These are phyloP conservation scores for Entonaema liquescens DNA, from an alignment of 495 filamentous ascomycete genomes.

Conservation along the genomic window DNA sequence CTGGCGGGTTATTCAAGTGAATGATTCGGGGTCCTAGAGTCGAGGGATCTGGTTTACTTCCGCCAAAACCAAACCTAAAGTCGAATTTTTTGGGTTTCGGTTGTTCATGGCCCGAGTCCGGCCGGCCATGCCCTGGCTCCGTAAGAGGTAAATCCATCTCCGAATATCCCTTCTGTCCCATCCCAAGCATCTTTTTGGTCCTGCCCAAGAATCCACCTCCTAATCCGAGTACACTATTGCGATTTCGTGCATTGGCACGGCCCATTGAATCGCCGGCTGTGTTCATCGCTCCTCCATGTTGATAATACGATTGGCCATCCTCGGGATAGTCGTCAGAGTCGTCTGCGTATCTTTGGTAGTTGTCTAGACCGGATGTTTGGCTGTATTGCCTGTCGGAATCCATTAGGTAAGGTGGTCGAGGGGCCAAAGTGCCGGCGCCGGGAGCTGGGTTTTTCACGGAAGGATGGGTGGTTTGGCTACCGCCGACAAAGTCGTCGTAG, in stretches of 20 bases:
- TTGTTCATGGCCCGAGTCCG: slow-evolving; percentile 44
- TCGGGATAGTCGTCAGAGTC: slow-evolving; percentile 79
- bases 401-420: slow-evolving; percentile 68
- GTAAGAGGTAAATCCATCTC: slow-evolving; percentile 98
- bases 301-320: slow-evolving; percentile 75
- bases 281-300: slow-evolving; percentile 65
- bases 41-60: slow-evolving; percentile 85
- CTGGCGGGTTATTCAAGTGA: slow-evolving; percentile 95
- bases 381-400: slow-evolving; percentile 69
- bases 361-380: slow-evolving; percentile 82
- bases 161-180: slow-evolving; percentile 84
- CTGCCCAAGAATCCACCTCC: slow-evolving; percentile 87
- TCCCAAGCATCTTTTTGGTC: slow-evolving; percentile 90
- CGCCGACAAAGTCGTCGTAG: slow-evolving; percentile 94
- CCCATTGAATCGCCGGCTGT: slow-evolving; percentile 53
- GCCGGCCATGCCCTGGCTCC: slow-evolving; percentile 64
- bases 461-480: slow-evolving; percentile 50
- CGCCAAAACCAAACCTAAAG: slow-evolving; percentile 95
- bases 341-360: slow-evolving; percentile 92
- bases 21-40: slow-evolving; percentile 92
- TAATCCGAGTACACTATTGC: slow-evolving; percentile 86
- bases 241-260: slow-evolving; percentile 68
- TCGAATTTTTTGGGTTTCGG: slow-evolving; percentile 64
- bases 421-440: slow-evolving; percentile 48
- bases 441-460: slow-evolving; percentile 53